Evolutionary conservation across 257 asterid genomes (phyloP), one percentile per base, ranked within the genome.

Genomic region (Ocimum tenuiflorum): DNA sequence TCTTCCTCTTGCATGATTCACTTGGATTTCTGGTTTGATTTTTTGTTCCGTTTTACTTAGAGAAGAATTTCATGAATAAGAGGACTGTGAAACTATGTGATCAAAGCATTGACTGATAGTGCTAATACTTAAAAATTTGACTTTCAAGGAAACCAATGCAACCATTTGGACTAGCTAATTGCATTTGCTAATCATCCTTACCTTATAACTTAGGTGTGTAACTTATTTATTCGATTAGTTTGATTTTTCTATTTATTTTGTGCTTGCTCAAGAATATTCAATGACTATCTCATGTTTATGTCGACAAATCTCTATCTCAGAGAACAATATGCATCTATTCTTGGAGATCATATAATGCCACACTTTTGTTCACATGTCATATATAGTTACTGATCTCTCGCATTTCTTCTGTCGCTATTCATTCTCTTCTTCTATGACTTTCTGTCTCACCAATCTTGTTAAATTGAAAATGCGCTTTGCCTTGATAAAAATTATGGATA

Each of bases 1-100:
- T 39, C 38, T 38, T 27, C 33, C 24, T 53, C 29, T 49, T 61
- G 54, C 70, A 49, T 49, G 24, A 61, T 22, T 72, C 42, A 15
- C 60, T 59, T 56, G 47, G 57, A 56, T 70, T 18, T 66, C 63
- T 45, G 18, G 56, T 60, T 70, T 43, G 67, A 42, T n/a, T 60
- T 2, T 4, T 27, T 27, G 2, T 43, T 54, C 38, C n/a, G 57
- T 59, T 65, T 42, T n/a, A 36, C 65, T 38, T 69, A 46, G 45
- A 41, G 52, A 50, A 58, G 35, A 23, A 57, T 24, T 60, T 27
- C 53, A 33, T 52, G 49, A 24, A 53, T 35, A 23, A n/a, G 43
- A 69, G 41, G 43, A 73, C 35, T 2, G 31, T 7, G 11, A 61
- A 14, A 69, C 29, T 33, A n/a, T 57, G 12, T 67, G 78, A 52